These are phyloP conservation scores for Vitis riparia DNA, from an alignment of 164 flowering plant species.

Conservation along the genomic window DNA sequence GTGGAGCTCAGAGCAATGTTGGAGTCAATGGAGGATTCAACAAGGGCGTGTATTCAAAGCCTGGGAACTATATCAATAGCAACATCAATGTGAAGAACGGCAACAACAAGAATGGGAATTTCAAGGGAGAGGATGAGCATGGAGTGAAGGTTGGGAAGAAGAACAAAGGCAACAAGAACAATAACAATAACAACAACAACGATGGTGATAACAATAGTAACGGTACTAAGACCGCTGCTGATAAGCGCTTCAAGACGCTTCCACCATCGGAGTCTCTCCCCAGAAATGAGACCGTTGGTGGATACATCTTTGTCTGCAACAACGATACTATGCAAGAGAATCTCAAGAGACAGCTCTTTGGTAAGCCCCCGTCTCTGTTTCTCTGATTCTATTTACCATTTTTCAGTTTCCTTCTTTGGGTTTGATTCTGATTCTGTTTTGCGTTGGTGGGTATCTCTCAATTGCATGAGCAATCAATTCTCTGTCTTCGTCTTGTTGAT, in stretches of 20 bases:
- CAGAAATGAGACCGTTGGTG: constrained; percentile 80
- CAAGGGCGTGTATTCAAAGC: constrained; percentile 60
- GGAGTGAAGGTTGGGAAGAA: constrained; percentile 50
- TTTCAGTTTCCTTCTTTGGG: background rate
- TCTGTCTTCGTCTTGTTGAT: too few relatives aligned
- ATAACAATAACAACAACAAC: constrained; percentile 23
- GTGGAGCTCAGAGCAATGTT: constrained; percentile 20
- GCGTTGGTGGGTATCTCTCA: too few relatives aligned
- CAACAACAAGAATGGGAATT: constrained; percentile 20
- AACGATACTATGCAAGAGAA: constrained; percentile 97
- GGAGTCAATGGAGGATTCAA: constrained; percentile 61
- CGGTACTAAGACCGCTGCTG: constrained; percentile 36
- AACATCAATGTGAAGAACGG: constrained; percentile 19
- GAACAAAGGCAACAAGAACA: constrained; percentile 30
- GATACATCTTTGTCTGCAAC: constrained; percentile 96
- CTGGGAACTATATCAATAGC: constrained; percentile 17
- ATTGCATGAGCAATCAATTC: too few relatives aligned
- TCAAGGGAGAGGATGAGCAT: constrained; percentile 28
- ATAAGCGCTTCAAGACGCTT: constrained; percentile 92
- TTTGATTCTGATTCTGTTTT: background rate
- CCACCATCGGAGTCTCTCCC: constrained; percentile 88
- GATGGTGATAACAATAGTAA: constrained; percentile 20
- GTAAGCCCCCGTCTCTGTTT: constrained; percentile 34
- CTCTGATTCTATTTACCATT: background rate
- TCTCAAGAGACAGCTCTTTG: constrained; percentile 85